Evolutionary conservation across 2,329 filamentous ascomycete genomes (phyloP).

Genomic region (Colletotrichum spinosum): DNA sequence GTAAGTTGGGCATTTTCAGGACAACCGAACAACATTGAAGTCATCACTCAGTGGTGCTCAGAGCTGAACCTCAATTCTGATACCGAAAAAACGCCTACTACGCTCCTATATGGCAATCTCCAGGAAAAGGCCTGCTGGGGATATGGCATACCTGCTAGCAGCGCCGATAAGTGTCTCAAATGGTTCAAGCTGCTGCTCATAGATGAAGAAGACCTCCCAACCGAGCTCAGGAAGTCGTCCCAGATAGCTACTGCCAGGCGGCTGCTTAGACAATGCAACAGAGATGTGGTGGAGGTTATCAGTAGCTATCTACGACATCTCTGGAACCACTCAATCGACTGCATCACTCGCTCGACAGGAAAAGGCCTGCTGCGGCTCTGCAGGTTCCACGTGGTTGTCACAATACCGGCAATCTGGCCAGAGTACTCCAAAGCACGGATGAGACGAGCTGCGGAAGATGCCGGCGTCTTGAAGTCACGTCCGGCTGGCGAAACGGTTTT

Average conservation of each 20-base stretch:
- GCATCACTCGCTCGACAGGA: slow-evolving; percentile 44
- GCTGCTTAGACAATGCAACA: slow-evolving; percentile 25
- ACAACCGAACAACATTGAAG: slow-evolving; percentile 42
- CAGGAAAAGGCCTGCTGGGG: slow-evolving; percentile 43
- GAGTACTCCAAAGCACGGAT: slow-evolving; percentile 51
- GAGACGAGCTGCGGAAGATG: slow-evolving; percentile 46
- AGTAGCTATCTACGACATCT: slow-evolving; percentile 47
- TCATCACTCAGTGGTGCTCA: slow-evolving; percentile 47
- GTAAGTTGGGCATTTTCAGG: slow-evolving; percentile 51
- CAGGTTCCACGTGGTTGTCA: slow-evolving; percentile 53
- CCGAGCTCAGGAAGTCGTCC: slow-evolving; percentile 37
- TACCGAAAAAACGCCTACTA: slow-evolving; percentile 46
- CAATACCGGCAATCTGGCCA: slow-evolving; percentile 60
- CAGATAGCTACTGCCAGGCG: slow-evolving; percentile 39
- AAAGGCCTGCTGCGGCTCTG: slow-evolving; percentile 38
- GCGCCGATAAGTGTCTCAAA: slow-evolving; percentile 39
- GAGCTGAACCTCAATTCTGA: slow-evolving; percentile 41
- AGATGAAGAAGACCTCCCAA: slow-evolving; percentile 44
- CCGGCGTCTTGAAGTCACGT: slow-evolving; percentile 50
- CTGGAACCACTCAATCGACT: slow-evolving; percentile 46
- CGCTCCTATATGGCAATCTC: slow-evolving; percentile 38
- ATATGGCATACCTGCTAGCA: slow-evolving; percentile 41
- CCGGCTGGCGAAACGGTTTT: slow-evolving; percentile 45
- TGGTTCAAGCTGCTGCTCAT: slow-evolving; percentile 59
- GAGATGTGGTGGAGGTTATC: slow-evolving; percentile 44